Percentiles rank a stretch among this genome's conserved stretches.
These are phyloP conservation scores for Aschersonia sp. DNA, from an alignment of 2,329 filamentous ascomycete species.

Conservation along the genomic window DNA sequence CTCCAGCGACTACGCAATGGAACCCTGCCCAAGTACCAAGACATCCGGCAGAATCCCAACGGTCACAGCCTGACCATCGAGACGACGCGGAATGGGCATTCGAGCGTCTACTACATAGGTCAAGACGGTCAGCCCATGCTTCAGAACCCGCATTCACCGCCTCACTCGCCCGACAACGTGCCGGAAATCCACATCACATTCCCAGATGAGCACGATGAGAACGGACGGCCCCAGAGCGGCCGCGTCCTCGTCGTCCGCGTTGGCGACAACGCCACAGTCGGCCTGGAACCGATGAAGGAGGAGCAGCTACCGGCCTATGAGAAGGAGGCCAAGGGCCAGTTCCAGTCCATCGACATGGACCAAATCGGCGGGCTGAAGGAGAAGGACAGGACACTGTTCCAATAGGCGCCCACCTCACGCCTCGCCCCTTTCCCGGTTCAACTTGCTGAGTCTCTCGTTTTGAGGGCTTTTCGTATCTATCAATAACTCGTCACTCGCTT, in stretches of 20 bases:
- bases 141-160: slow-evolving; percentile 58
- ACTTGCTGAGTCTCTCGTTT: too few relatives aligned
- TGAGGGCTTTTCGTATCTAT: too few relatives aligned
- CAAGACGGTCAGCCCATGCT: slow-evolving; percentile 65
- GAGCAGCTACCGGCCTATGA: slow-evolving; percentile 78
- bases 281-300: slow-evolving; percentile 74
- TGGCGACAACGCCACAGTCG: slow-evolving; percentile 71
- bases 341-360: slow-evolving; percentile 90
- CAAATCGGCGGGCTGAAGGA: slow-evolving; percentile 89
- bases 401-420: slow-evolving; percentile 10
- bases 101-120: slow-evolving; percentile 63
- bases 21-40: slow-evolving; percentile 56
- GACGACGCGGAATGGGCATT: slow-evolving; percentile 38
- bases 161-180: slow-evolving; percentile 65
- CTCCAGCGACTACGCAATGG: slow-evolving; percentile 32
- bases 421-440: too few relatives aligned
- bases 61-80: slow-evolving; percentile 40
- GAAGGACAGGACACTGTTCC: slow-evolving; percentile 44
- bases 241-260: slow-evolving; percentile 85
- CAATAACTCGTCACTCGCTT: too few relatives aligned
- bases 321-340: slow-evolving; percentile 62
- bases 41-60: slow-evolving; percentile 38
- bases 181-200: slow-evolving; percentile 98
- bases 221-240: slow-evolving; percentile 67
- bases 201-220: slow-evolving; percentile 82